Evolutionary conservation across 441 rosid genomes (phyloP).

Genomic region (Heliophila coronopifolia): DNA sequence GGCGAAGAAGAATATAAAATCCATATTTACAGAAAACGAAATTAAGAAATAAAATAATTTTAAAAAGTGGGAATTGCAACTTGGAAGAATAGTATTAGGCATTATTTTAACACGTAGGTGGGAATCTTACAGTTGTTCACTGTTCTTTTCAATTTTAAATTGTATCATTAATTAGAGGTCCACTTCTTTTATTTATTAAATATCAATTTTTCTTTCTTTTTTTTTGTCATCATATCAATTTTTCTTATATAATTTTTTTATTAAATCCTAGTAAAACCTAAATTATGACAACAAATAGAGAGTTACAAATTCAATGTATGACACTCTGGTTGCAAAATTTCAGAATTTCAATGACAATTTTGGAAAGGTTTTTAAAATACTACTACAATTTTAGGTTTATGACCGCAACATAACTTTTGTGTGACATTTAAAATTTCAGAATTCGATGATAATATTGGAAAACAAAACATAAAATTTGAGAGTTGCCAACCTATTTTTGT

Average conservation of each 20-base stretch:
- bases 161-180: slow-evolving; percentile 22
- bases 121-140: slow-evolving; percentile 41
- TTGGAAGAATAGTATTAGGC: slow-evolving; percentile 23
- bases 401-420: no score
- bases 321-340: neutral
- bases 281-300: no score
- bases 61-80: slow-evolving; percentile 16
- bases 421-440: no score
- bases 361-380: neutral
- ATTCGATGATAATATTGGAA: no score
- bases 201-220: slow-evolving; percentile 13
- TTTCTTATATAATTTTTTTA: no score
- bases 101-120: slow-evolving; percentile 28
- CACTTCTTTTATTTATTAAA: slow-evolving; percentile 24
- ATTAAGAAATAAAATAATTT: neutral
- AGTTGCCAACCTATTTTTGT: no score
- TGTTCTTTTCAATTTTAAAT: slow-evolving; percentile 24
- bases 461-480: no score
- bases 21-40: neutral
- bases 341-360: neutral
- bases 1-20: slow-evolving; percentile 23
- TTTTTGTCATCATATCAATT: no score
- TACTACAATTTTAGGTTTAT: neutral
- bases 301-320: neutral
- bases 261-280: neutral